Percentiles rank a stretch among this genome's conserved stretches.
Conservation (phyloP, 2,329 filamentous ascomycete species). For the Pyrenophora tritici-repentis region DNA sequence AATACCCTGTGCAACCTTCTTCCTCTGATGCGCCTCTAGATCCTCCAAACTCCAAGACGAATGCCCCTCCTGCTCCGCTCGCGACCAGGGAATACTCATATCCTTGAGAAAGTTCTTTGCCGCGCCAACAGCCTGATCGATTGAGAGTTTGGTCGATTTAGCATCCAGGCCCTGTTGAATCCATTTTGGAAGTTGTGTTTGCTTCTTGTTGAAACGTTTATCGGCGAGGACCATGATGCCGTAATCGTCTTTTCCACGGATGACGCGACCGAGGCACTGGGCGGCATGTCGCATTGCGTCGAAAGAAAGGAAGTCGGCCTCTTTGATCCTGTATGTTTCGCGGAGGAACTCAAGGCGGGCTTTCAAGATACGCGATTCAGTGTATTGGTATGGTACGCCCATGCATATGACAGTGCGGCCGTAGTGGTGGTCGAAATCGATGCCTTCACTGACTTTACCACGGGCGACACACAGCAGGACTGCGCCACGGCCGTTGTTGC, state of each 20-base stretch:
- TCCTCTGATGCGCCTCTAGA: slow-evolving; percentile 76
- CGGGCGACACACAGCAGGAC: slow-evolving; percentile 93
- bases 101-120: slow-evolving; percentile 87
- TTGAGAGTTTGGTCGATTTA: slow-evolving; percentile 85
- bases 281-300: slow-evolving; percentile 99
- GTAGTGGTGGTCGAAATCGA: slow-evolving; percentile 99
- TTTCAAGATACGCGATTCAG: slow-evolving; percentile 94
- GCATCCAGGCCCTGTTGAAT: slow-evolving; percentile 88
- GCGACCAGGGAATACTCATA: slow-evolving; percentile 89
- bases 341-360: slow-evolving; percentile 93
- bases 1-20: slow-evolving; percentile 71
- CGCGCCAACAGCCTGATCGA: slow-evolving; percentile 89
- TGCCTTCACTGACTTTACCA: slow-evolving; percentile 96
- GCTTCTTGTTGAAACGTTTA: slow-evolving; percentile 89
- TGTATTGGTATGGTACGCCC: slow-evolving; percentile 98
- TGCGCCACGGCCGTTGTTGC: slow-evolving; percentile 93
- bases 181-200: slow-evolving; percentile 91
- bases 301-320: slow-evolving; percentile 97
- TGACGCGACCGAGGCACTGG: slow-evolving; percentile 90
- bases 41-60: slow-evolving; percentile 88
- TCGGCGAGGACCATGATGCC: slow-evolving; percentile 99
- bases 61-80: slow-evolving; percentile 85
- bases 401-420: slow-evolving; percentile 95
- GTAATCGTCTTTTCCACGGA: slow-evolving; percentile 97
- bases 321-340: slow-evolving; percentile 94